Evolutionary conservation across 73 alveolate genomes (phyloP), one percentile per base, ranked within the genome.

Genomic region (Breviolum minutum): DNA sequence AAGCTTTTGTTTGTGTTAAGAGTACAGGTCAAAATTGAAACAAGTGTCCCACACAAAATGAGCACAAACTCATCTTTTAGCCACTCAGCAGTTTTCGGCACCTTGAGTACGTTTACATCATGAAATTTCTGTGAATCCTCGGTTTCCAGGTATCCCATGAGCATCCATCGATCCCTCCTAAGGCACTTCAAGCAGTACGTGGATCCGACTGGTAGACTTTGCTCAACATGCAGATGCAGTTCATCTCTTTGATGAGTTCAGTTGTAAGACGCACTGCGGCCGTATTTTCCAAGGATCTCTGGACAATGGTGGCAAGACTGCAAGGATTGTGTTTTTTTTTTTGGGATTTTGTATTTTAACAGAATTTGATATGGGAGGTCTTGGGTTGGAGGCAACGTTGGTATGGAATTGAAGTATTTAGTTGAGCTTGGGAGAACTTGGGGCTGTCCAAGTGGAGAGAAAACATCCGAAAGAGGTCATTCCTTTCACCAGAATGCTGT

Each of bases 211-310:
- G 98, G 98, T 74, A 63, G 98, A 92, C 81, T 92, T 92, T 30
- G 98, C 98, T 26, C 98, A 92, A 62, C 98, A 92, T 20, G 98
- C 98, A 11, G 98, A 92, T 60, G 98, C 98, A n/a, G 98, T 92
- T 32, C 98, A 92, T 81, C 90, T 92, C 70, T 92, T 92, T 66
- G 98, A 92, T 61, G 98, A 92, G 64, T 86, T 86, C 97, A 71
- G 60, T 30, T 64, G 98, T 68, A 92, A 92, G 91, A 74, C 91
- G 32, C 98, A 92, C 90, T 92, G 98, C 68, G 98, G 98, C 85
- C 62, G 98, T 5, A 61, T 92, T 66, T 92, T n/a, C 81, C 98
- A 92, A 80, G 98, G 98, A 22, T 61, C 98, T 14, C 48, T 92
- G 91, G 98, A 92, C 81, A 92, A 92, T 9, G 98, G 98, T 88